Evolutionary conservation across 2,329 filamentous ascomycete species (phyloP), one percentile per base, ranked within the genome.

Genomic region (Colletotrichum truncatum): DNA sequence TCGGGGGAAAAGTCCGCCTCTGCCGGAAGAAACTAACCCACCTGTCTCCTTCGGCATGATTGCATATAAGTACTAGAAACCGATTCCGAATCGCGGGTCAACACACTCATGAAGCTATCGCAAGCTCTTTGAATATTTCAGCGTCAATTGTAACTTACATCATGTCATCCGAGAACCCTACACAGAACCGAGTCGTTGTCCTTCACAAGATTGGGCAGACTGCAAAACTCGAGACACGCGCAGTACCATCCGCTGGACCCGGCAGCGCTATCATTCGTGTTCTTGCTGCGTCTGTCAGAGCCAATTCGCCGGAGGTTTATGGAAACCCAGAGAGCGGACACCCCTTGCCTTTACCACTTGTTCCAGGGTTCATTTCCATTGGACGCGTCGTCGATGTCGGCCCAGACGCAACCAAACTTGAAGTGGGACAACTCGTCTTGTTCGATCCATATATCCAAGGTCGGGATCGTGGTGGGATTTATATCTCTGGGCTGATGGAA

Each of bases 361-460:
- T 79, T 32, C 74, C 72, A 36, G 79, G 78, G 28, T 66, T 67
- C 54, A 71, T 65, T 39, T 72, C 73, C 56, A 72, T 82, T 57
- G 77, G 74, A 39, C 76, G 78, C 30, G 67, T 80, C 16, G 65
- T 76, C 7, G 72, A 74, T 11, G 67, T 72, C 14, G 76, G 75
- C 3, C 64, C 72, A 2, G 77, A 81, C 55, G 71, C 75, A 4
- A 70, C 73, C 1, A 49, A 62, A 8, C 64, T 79, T 11, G 53
- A 69, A 16, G 69, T 71, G 5, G 77, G 74, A 6, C 72, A 79
- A 58, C 74, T 80, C n/a, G 74, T 79, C 11, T 73, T 70, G n/a
- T 65, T 77, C 45, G 74, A 78, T 64, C 66, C 70, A 4, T 69
- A 74, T 53, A 53, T 76, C 12, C 58, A 45, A 5, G 73, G 73